Percentiles rank a stretch among this genome's conserved stretches.
Conservation (phyloP, 495 filamentous ascomycete species). For the Trypethelium eluteriae region DNA sequence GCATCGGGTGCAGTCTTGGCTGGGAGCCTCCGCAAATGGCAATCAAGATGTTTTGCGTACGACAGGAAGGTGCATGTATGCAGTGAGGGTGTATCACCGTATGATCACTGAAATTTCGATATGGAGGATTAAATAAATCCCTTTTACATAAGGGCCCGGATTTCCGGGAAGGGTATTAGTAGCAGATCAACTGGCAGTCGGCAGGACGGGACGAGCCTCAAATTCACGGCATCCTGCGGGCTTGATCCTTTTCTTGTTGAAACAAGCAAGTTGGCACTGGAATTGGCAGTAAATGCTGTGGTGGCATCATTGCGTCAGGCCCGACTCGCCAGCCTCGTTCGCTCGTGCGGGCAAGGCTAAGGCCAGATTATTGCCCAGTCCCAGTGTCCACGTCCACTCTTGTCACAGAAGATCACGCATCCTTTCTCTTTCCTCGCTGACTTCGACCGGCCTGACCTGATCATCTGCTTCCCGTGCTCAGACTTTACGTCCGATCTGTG, state of each 20-base stretch:
- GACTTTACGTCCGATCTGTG: background rate
- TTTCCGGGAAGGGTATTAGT: background rate
- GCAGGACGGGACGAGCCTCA: background rate
- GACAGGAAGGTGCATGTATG: background rate
- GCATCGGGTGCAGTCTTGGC: background rate
- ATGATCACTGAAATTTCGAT: background rate
- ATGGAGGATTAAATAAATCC: no score
- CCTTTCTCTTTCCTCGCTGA: background rate
- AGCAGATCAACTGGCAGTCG: background rate
- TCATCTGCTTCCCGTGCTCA: background rate
- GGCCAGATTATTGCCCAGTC: no score
- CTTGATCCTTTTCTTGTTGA: background rate
- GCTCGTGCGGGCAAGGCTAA: background rate
- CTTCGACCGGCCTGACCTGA: background rate
- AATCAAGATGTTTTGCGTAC: background rate
- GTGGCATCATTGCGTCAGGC: constrained; percentile 4
- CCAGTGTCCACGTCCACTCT: constrained; percentile 1
- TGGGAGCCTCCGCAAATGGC: background rate
- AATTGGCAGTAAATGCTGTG: background rate
- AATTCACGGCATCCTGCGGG: background rate
- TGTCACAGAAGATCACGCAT: background rate
- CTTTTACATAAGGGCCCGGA: background rate
- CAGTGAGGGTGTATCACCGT: no score
- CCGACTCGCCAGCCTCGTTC: constrained; percentile 2
- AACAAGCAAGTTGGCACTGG: background rate